phyloP scores from a whole-genome alignment of 106 monocot genomes.

The Allium fistulosum region DNA sequence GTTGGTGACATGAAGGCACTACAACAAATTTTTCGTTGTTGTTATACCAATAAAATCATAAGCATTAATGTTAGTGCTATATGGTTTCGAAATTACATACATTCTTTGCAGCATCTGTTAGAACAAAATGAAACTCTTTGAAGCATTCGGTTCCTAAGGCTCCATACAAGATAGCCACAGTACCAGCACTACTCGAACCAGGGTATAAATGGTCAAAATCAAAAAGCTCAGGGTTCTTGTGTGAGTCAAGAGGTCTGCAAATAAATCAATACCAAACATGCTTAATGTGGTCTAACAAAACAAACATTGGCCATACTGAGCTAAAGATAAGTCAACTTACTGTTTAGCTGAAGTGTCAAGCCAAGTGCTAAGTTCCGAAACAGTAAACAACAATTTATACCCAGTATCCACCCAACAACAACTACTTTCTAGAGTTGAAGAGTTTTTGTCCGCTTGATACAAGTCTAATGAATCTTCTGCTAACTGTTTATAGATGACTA shows the following conservation, averaged over 20 bases:
- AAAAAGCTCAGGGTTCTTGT: conserved; percentile 63
- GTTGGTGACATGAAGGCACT: too few species aligned
- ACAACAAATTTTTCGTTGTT: too few species aligned
- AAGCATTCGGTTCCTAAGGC: conserved; percentile 92
- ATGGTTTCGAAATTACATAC: conserved; percentile 8
- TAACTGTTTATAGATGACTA: conserved; percentile 75
- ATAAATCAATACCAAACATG: not conserved
- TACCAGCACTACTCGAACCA: conserved; percentile 24
- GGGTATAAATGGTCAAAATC: conserved; percentile 82
- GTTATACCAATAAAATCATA: too few species aligned
- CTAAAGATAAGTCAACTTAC: conserved; percentile 22
- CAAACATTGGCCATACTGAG: not conserved
- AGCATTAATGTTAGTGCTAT: too few species aligned
- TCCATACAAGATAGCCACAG: conserved; percentile 70
- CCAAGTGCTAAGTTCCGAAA: conserved; percentile 49
- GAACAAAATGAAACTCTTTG: conserved; percentile 54
- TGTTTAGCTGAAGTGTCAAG: conserved; percentile 20
- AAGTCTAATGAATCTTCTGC: conserved; percentile 74
- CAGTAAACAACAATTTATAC: conserved; percentile 42
- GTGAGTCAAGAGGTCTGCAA: conserved; percentile 10
- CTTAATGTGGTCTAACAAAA: too few species aligned
- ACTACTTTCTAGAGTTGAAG: conserved; percentile 20
- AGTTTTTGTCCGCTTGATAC: conserved; percentile 16
- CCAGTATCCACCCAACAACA: conserved; percentile 96
- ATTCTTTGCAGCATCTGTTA: conserved; percentile 68